Base-by-base conservation (phyloP, 768 basidiomycete genomes). In the Epithele typhae region DNA sequence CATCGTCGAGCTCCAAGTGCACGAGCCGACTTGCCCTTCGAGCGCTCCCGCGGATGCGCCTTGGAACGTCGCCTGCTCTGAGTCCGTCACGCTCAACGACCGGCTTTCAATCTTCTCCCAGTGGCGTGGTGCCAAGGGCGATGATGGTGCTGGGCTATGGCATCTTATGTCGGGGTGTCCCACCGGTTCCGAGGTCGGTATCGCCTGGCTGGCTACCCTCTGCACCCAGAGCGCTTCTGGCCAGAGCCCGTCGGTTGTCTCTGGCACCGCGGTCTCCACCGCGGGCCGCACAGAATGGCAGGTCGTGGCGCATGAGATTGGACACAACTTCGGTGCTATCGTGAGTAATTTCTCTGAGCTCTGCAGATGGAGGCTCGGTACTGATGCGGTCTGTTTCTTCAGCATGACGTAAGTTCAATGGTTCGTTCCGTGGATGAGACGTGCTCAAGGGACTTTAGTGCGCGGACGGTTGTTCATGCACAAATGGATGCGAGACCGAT, bases 261-360 rank as follows among this genome's bases (percentile, higher is more conserved):
- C 83, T 21, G 91, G 91, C 9, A 87, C 90, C 1, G 90, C 79
- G 3, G 89, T 93, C 1, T 86, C 87, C 4, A 90, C 88, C 1
- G 73, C 81, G 6, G 82, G 85, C 4, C 71, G 77, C 38, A 82
- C 81, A 2, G 90, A 92, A 61, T 90, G 85, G 83, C 85, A 89
- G 62, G 84, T 89, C 40, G 72, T 90, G 24, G 76, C 87, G 19
- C 88, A 92, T 63, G 88, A 91, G 63, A 87, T 82, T 46, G 87
- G 87, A 14, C 86, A 88, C 64, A 93, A 92, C 59, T 91, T 94
- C 65, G 90, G 92, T 38, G 89, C 89, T 15, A 92, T 92, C 52
- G 84, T 87, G 58, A 66, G 84, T 76, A 5, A 27, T 46, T 21
- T 24, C 54, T 7, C 14, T 30, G 14, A 7, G 27, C 14, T 30